Conservation (phyloP, 768 basidiomycete genomes). For the Boletellus emodensis region DNA sequence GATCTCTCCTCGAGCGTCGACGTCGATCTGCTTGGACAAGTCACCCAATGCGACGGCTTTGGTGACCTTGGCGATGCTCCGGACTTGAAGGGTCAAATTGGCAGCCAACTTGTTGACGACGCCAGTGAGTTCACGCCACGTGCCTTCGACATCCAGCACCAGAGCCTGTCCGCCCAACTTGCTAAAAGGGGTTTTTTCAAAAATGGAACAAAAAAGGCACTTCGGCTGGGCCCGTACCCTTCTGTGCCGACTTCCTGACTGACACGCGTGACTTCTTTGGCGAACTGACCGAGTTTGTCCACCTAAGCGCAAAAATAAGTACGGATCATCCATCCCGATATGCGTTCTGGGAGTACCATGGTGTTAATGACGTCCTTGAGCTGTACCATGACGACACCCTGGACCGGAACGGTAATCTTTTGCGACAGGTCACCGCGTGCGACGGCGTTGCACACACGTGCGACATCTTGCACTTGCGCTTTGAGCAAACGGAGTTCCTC, state of each 20-base stretch:
- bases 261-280: conserved; percentile 85
- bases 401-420: conserved; percentile 75
- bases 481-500: conserved; percentile 77
- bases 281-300: conserved; percentile 79
- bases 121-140: conserved; percentile 81
- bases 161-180: conserved; percentile 85
- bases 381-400: conserved; percentile 76
- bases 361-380: conserved; percentile 76
- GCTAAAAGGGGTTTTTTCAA: conserved; percentile 27
- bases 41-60: conserved; percentile 86
- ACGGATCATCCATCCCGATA: conserved; percentile 2
- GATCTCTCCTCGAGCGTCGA: conserved; percentile 89
- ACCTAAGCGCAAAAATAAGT: conserved; percentile 37
- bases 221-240: conserved; percentile 41
- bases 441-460: conserved; percentile 77
- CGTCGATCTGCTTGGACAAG: conserved; percentile 85
- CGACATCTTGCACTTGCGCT: conserved; percentile 81
- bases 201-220: conserved; percentile 11
- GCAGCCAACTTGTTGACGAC: conserved; percentile 80
- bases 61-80: conserved; percentile 58
- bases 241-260: conserved; percentile 82
- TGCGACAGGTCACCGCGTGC: conserved; percentile 72
- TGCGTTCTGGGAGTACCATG: conserved; percentile 39
- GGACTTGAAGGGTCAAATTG: conserved; percentile 63
- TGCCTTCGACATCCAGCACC: conserved; percentile 85